Evolutionary conservation across 2,329 filamentous ascomycete genomes (phyloP), one percentile per base, ranked within the genome.

Genomic region (Trichoderma oligosporum): DNA sequence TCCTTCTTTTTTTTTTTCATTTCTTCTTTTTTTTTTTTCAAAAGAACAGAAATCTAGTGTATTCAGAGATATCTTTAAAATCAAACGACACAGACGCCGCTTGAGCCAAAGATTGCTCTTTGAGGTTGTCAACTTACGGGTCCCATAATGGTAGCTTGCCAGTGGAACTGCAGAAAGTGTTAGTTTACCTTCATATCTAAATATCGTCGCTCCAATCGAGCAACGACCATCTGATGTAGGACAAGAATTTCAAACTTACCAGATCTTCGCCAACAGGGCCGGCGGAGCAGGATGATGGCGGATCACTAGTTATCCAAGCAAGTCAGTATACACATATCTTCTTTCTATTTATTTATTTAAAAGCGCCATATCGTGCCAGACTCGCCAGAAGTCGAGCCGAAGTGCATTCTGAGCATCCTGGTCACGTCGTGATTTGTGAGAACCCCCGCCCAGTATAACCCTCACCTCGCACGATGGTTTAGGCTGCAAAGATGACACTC

Each of bases 141-240:
- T 77, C 94, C 94, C 94, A 99, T 99, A 75, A 99, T 99, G 53
- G 94, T 99, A 70, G 94, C 94, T 87, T 99, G 94, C 94, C 94
- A 99, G 86, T 97, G 94, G 74, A 99, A 99, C 93, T 99, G 68
- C 68, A 58, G 36, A 22, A 36, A 53, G 39, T 14, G 66, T 73
- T 58, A 72, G 66, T 47, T 18, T 46, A 22, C 62, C 18, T 49
- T 63, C 44, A 14, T 25, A 20, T 22, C 2, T 7, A n/a, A 46
- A 25, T 12, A 4, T 20, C 18, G 24, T 27, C 31, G 4, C 6
- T 44, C 27, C 6, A 6, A 14, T 14, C 12, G 29, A 35, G 1
- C 18, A 24, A 11, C 18, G 35, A 14, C 27, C 25, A 58, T 54
- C 24, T 33, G 47, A 47, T 42, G 49, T 11, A 65, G 14, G 35